Evolutionary conservation across 805 yeast species (phyloP), one percentile per base, ranked within the genome.

Genomic region (Spathaspora girioi): DNA sequence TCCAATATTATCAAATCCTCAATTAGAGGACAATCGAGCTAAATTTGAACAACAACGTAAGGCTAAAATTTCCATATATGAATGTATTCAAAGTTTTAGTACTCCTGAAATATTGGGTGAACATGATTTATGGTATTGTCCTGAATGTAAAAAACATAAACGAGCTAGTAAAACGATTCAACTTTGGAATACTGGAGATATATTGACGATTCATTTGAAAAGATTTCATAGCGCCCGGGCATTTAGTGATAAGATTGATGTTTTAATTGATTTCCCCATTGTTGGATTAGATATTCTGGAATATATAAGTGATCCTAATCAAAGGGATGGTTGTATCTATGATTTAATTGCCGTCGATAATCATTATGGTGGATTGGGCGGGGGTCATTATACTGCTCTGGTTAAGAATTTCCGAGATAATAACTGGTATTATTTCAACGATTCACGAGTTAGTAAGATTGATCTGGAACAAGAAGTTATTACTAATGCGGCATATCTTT

Each of bases 371-470:
- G 97, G 97, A 0, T 73, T 93, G 17, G 97, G 98, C 0, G 98
- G 98, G 4, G 98, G 99, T 1, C 98, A 94, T 71, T 93, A 94
- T 67, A 94, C 99, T 1, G 88, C 98, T 0, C 86, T 83, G 61
- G 97, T 81, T 0, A 87, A 86, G 65, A 92, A 92, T 62, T 85
- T 82, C 65, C 75, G 82, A 43, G 96, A 89, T 61, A 71, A 71
- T 18, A 76, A 82, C 52, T 94, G 98, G 98, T 90, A 91, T 64
- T 87, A 91, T 64, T 93, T 79, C 65, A 92, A 93, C 64, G 99
- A 93, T 64, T 83, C 96, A 1, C 69, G 86, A 31, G 97, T 91
- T 1, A 68, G 82, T 0, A 73, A 73, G 17, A 61, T 75, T 7
- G 76, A 83, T 0, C 76, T 80, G 47, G 87, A 96, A 0, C 75